Evolutionary conservation across 495 filamentous ascomycete species (phyloP).

Genomic region (Annulohypoxylon maeteangense): DNA sequence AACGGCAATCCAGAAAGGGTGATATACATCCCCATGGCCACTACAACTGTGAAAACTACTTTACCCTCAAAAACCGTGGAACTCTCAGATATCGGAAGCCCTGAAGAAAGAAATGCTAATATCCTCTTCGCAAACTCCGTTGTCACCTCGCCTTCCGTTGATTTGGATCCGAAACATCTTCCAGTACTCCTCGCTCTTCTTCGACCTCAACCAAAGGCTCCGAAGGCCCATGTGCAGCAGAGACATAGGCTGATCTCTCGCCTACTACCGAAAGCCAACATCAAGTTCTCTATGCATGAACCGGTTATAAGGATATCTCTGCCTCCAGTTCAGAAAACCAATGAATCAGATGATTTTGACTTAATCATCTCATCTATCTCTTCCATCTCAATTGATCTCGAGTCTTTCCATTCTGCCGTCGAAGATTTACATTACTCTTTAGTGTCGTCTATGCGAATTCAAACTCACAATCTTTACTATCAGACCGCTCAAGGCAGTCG

Average conservation of each 20-base stretch:
- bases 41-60: constrained; percentile 93
- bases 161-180: constrained; percentile 93
- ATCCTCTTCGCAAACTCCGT: constrained; percentile 96
- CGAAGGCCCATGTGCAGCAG: constrained; percentile 56
- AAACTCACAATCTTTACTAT: constrained; percentile 94
- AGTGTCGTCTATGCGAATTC: constrained; percentile 80
- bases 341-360: constrained; percentile 84
- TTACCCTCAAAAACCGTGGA: constrained; percentile 94
- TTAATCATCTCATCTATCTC: constrained; percentile 94
- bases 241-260: constrained; percentile 83
- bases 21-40: constrained; percentile 96
- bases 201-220: constrained; percentile 64
- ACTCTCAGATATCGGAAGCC: constrained; percentile 75
- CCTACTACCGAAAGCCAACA: constrained; percentile 90
- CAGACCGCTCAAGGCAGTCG: constrained; percentile 83
- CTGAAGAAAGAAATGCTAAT: constrained; percentile 91
- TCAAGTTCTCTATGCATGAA: constrained; percentile 96
- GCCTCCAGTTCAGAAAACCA: constrained; percentile 69
- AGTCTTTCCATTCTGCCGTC: constrained; percentile 90
- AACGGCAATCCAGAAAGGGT: constrained; percentile 85
- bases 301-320: constrained; percentile 90
- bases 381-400: constrained; percentile 88
- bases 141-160: constrained; percentile 92
- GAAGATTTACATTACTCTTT: constrained; percentile 89
- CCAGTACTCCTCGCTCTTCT: constrained; percentile 84